phyloP scores from a whole-genome alignment of 2,329 filamentous ascomycete species.

The Verticillium dahliae region DNA sequence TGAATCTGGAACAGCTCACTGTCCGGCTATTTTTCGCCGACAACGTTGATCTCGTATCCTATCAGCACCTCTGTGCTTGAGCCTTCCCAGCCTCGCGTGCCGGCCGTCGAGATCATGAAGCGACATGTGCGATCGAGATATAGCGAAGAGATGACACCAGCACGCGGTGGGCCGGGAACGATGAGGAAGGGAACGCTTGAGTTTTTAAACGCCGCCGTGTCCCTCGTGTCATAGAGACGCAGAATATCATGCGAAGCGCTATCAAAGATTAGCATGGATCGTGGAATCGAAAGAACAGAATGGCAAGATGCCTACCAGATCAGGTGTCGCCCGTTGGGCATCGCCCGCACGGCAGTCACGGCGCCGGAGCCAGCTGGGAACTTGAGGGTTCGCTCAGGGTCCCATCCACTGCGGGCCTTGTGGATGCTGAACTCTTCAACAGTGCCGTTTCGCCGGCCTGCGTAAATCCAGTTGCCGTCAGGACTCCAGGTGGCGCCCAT shows the following conservation, averaged over 20 bases:
- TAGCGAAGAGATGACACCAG: slow-evolving; percentile 79
- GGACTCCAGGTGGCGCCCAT: slow-evolving; percentile 97
- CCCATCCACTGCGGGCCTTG: slow-evolving; percentile 60
- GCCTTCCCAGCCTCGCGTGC: slow-evolving; percentile 93
- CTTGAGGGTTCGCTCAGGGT: slow-evolving; percentile 72
- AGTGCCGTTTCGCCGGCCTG: slow-evolving; percentile 80
- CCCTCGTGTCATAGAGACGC: slow-evolving; percentile 79
- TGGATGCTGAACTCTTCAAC: slow-evolving; percentile 93
- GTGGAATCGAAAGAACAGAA: neutral
- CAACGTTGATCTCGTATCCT: slow-evolving; percentile 75
- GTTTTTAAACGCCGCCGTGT: slow-evolving; percentile 58
- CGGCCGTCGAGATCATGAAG: slow-evolving; percentile 88
- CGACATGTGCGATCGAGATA: slow-evolving; percentile 82
- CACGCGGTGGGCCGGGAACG: slow-evolving; percentile 75
- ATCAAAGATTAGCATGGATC: slow-evolving; percentile 7
- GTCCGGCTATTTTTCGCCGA: slow-evolving; percentile 6
- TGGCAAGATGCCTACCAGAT: slow-evolving; percentile 51
- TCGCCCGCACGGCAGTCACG: slow-evolving; percentile 79
- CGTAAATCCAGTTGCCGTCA: slow-evolving; percentile 92
- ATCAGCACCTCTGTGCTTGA: slow-evolving; percentile 82
- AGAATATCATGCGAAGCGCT: slow-evolving; percentile 92
- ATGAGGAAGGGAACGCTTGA: slow-evolving; percentile 92
- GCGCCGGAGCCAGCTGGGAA: slow-evolving; percentile 86
- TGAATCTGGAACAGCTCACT: neutral
- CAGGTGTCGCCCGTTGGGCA: slow-evolving; percentile 88